A percentile compares a stretch with the other conserved stretches of the same genome.
Evolutionary conservation across 2,329 filamentous ascomycete species (phyloP).

Genomic region (Talaromyces sp.): DNA sequence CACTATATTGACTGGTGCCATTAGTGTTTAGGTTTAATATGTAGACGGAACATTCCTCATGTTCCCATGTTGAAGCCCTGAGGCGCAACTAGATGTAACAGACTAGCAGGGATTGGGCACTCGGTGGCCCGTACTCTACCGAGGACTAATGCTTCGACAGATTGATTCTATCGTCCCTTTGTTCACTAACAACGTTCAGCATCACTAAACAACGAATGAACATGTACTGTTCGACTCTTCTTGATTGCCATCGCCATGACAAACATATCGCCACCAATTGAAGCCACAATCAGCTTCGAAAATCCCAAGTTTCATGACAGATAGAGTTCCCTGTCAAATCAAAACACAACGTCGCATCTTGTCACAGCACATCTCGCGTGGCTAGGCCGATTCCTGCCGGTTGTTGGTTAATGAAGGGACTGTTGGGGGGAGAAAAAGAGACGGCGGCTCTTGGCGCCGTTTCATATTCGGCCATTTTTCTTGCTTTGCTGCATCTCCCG

Average conservation of each 20-base stretch:
- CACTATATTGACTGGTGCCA: slow-evolving; percentile 7
- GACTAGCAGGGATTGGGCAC: slow-evolving; percentile 15
- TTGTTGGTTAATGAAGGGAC: slow-evolving; percentile 8
- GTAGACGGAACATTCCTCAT: slow-evolving; percentile 7
- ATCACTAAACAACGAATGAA: background rate
- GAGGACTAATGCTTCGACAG: background rate
- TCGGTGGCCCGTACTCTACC: background rate
- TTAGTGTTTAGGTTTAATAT: slow-evolving; percentile 7
- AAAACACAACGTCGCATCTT: slow-evolving; percentile 12
- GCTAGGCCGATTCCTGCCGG: slow-evolving; percentile 3
- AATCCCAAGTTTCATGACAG: background rate
- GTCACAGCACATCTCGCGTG: slow-evolving; percentile 8
- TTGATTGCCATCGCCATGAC: background rate
- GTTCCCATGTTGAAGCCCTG: background rate
- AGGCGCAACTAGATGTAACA: slow-evolving; percentile 16
- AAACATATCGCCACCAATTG: background rate
- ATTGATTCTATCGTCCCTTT: background rate
- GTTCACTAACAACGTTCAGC: no score
- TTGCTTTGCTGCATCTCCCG: background rate
- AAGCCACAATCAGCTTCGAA: background rate
- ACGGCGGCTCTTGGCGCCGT: slow-evolving; percentile 19
- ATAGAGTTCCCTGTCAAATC: slow-evolving; percentile 5
- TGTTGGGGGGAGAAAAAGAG: background rate
- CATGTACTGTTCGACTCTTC: background rate
- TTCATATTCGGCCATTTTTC: slow-evolving; percentile 16